Conservation (phyloP, 345 rosid species). For the Eucalyptus caleyi region DNA sequence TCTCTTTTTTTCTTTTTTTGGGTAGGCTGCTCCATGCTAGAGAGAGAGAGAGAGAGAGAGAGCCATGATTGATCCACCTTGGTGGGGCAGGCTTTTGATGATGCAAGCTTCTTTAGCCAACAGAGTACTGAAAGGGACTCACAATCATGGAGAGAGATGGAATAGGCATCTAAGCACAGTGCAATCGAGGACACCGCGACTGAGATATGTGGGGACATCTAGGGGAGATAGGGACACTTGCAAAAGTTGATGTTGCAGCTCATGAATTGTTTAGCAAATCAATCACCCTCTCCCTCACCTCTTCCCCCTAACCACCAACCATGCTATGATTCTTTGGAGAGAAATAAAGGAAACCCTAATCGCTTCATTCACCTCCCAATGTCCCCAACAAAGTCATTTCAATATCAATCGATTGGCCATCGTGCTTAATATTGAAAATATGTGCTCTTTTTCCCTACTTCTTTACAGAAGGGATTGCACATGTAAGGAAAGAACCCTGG, state of each 20-base stretch:
- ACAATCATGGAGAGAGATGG: constrained; percentile 39
- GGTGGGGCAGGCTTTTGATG: constrained; percentile 18
- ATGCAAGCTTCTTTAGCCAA: constrained; percentile 23
- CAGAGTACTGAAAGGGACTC: constrained; percentile 33
- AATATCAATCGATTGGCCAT: constrained; percentile 23
- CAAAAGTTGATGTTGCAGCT: constrained; percentile 1
- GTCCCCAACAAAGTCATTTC: constrained; percentile 54
- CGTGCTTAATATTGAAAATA: not conserved
- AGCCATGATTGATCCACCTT: not conserved
- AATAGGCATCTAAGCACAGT: constrained; percentile 30
- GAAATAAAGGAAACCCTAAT: constrained; percentile 3
- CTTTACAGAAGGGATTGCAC: constrained; percentile 92
- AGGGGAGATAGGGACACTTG: constrained; percentile 5
- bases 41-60: constrained; percentile 3
- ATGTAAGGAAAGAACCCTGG: constrained; percentile 57
- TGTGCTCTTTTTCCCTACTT: constrained; percentile 1
- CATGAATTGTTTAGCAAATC: constrained; percentile 8
- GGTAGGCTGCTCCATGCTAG: not conserved
- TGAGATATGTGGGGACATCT: constrained; percentile 33
- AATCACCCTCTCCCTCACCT: constrained; percentile 4
- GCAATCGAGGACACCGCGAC: constrained; percentile 30
- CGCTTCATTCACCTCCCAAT: constrained; percentile 7
- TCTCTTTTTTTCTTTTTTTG: not conserved
- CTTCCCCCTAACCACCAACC: constrained; percentile 83
- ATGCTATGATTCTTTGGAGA: constrained; percentile 12